phyloP scores from a whole-genome alignment of 805 yeast species.

The Blastobotrys attinorum region DNA sequence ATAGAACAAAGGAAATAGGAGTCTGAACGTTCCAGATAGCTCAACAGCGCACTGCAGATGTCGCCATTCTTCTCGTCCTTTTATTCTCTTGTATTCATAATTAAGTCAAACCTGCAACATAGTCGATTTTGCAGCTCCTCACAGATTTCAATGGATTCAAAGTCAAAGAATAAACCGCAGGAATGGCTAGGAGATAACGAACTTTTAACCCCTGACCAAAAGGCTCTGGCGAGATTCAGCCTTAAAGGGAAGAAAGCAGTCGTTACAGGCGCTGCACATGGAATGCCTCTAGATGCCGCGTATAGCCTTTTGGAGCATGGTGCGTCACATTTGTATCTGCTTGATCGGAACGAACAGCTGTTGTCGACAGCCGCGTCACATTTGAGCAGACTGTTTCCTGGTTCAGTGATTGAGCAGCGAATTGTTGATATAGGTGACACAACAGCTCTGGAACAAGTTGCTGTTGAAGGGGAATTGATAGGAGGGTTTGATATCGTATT shows the following conservation, averaged over 20 bases:
- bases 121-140: no score
- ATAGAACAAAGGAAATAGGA: no score
- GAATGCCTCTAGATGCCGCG: conserved; percentile 10
- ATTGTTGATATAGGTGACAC: not conserved
- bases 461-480: not conserved
- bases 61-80: no score
- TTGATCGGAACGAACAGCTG: not conserved
- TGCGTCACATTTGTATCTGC: not conserved
- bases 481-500: not conserved
- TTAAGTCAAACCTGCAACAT: no score
- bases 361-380: conserved; percentile 2
- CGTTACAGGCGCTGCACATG: conserved; percentile 9
- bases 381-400: conserved; percentile 1
- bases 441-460: not conserved
- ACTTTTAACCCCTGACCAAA: conserved; percentile 20
- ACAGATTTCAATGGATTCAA: no score
- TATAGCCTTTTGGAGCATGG: conserved; percentile 9
- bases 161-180: no score
- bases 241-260: conserved; percentile 5
- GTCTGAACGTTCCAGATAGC: no score
- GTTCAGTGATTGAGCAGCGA: not conserved
- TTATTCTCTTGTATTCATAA: no score
- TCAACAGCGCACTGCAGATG: no score
- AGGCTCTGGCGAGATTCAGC: conserved; percentile 5
- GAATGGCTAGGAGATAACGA: conserved; percentile 17